Percentiles rank a stretch among this genome's conserved stretches.
Conservation (phyloP, 1,284 basidiomycete genomes). For the Austroboletus niveus region DNA sequence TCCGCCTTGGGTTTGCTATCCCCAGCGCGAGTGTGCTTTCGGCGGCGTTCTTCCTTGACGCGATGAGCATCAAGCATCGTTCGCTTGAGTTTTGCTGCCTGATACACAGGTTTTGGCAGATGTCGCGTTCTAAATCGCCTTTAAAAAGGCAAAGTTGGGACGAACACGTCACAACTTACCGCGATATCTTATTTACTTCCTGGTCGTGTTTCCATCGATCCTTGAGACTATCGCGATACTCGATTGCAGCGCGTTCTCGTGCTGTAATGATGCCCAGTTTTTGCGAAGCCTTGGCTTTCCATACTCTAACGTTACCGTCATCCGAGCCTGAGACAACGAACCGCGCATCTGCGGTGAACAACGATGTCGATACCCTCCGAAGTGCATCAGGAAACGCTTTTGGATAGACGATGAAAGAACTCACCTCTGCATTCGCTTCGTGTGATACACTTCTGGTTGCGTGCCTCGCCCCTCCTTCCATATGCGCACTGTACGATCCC, state of each 20-base stretch:
- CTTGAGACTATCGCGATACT: conserved; percentile 88
- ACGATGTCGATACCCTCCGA: conserved; percentile 64
- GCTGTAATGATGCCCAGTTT: conserved; percentile 90
- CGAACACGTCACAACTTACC: conserved; percentile 46
- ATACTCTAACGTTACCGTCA: conserved; percentile 95
- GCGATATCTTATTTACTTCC: conserved; percentile 79
- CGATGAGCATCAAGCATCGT: conserved; percentile 90
- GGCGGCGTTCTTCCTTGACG: conserved; percentile 91
- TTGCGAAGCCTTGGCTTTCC: conserved; percentile 94
- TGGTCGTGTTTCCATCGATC: conserved; percentile 87
- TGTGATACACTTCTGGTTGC: conserved; percentile 92
- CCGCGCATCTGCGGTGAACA: conserved; percentile 88
- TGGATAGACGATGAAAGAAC: conserved; percentile 3
- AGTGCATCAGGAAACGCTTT: conserved; percentile 28
- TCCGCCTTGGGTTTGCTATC: conserved; percentile 90
- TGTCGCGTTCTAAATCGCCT: conserved; percentile 69
- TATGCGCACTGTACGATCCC: conserved; percentile 92
- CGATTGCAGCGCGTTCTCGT: conserved; percentile 89
- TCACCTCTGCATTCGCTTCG: conserved; percentile 97
- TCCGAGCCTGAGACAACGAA: conserved; percentile 95
- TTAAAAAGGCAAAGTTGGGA: conserved; percentile 4
- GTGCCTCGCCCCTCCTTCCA: conserved; percentile 90
- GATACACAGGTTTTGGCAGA: conserved; percentile 88
- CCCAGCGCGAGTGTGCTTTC: conserved; percentile 84
- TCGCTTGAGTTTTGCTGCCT: conserved; percentile 83